A percentile compares a stretch with the other conserved stretches of the same genome.
phyloP scores from a whole-genome alignment of 257 asterid genomes.

The Solanum lycopersicoides region DNA sequence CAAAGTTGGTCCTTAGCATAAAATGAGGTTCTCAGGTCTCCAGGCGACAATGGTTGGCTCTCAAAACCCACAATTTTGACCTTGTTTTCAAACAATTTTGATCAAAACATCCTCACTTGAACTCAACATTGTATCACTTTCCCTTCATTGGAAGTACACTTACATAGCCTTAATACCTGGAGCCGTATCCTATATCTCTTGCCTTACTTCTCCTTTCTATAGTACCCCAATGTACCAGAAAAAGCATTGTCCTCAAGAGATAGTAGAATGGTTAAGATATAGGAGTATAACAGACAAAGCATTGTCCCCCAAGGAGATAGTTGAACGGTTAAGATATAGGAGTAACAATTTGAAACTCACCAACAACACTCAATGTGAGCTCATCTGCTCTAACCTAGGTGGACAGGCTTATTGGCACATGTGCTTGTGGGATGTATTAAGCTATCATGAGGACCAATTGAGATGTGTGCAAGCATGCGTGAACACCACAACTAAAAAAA shows the following conservation, averaged over 20 bases:
- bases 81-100: background rate
- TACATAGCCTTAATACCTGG: background rate
- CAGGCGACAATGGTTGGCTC: background rate
- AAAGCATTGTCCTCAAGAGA: background rate
- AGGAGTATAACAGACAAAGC: background rate
- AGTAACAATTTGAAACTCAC: background rate
- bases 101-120: background rate
- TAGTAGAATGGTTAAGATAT: background rate
- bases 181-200: background rate
- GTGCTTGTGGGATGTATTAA: background rate
- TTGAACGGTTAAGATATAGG: background rate
- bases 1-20: background rate
- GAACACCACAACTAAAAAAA: background rate
- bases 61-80: background rate
- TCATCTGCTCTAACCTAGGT: background rate
- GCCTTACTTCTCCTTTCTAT: background rate
- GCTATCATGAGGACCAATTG: background rate
- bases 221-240: background rate
- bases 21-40: background rate
- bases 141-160: background rate
- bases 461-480: background rate
- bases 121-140: background rate
- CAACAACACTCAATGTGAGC: background rate
- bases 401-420: background rate
- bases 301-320: background rate